phyloP scores from a whole-genome alignment of 495 filamentous ascomycete species.

The Jackrogersella multiformis region DNA sequence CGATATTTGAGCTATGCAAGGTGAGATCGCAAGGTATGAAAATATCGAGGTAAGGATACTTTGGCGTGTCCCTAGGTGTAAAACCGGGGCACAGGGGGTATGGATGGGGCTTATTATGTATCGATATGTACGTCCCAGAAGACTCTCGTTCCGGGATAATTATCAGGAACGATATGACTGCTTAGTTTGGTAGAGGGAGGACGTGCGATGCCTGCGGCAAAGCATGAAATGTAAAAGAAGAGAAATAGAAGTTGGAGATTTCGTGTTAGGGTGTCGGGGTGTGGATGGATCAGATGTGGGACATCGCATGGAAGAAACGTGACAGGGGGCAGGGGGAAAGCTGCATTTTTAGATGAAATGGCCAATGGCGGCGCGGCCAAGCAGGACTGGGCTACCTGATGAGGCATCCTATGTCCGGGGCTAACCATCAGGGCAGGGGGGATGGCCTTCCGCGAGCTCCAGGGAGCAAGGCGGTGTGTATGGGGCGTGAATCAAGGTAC shows the following conservation, averaged over 20 bases:
- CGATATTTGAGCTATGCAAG: slow-evolving; percentile 40
- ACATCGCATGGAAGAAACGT: slow-evolving; percentile 58
- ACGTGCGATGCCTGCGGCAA: slow-evolving; percentile 46
- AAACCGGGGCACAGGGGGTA: slow-evolving; percentile 27
- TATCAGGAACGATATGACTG: slow-evolving; percentile 44
- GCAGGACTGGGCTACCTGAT: slow-evolving; percentile 54
- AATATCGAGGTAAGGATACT: slow-evolving; percentile 51
- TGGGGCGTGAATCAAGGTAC: slow-evolving; percentile 39
- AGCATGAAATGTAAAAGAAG: slow-evolving; percentile 44
- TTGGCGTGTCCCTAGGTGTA: slow-evolving; percentile 32
- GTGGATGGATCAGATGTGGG: slow-evolving; percentile 54
- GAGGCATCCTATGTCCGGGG: slow-evolving; percentile 54
- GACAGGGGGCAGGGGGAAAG: slow-evolving; percentile 50
- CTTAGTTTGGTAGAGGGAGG: slow-evolving; percentile 44
- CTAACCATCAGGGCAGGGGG: slow-evolving; percentile 52
- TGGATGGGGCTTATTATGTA: slow-evolving; percentile 39
- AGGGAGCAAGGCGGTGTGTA: slow-evolving; percentile 46
- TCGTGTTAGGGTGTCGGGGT: slow-evolving; percentile 48
- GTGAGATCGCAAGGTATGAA: slow-evolving; percentile 50
- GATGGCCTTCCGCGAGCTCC: slow-evolving; percentile 39
- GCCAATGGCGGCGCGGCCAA: slow-evolving; percentile 54
- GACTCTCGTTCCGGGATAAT: slow-evolving; percentile 42
- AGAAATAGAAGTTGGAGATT: slow-evolving; percentile 42
- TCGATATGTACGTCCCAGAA: slow-evolving; percentile 37
- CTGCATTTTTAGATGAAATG: slow-evolving; percentile 57